Conservation (phyloP, 805 yeast genomes). For the Cyberlindnera mycetangii region DNA sequence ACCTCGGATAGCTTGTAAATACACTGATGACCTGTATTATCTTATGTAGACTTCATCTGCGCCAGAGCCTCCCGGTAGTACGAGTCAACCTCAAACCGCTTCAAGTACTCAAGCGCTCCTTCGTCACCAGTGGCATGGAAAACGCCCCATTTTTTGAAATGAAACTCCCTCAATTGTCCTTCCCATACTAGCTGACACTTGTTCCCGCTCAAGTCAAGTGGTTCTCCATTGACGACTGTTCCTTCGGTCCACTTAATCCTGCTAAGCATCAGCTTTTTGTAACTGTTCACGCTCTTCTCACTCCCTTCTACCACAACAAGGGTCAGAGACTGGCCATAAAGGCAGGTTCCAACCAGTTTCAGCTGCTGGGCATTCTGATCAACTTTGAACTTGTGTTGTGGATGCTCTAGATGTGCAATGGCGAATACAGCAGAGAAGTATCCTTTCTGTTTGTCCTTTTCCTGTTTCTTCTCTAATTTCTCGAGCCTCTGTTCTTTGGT, state of each 20-base stretch:
- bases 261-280: slow-evolving; percentile 53
- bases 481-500: slow-evolving; percentile 54
- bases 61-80: slow-evolving; percentile 49
- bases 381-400: slow-evolving; percentile 68
- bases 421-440: slow-evolving; percentile 55
- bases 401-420: slow-evolving; percentile 52
- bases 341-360: slow-evolving; percentile 57
- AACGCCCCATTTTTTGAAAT: slow-evolving; percentile 69
- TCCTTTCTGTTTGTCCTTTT: slow-evolving; percentile 51
- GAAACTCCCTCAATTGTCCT: slow-evolving; percentile 53
- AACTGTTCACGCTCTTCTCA: slow-evolving; percentile 55
- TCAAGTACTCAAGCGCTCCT: slow-evolving; percentile 42
- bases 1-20: slow-evolving; percentile 12
- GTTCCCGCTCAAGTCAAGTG: slow-evolving; percentile 41
- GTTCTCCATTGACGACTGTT: slow-evolving; percentile 29
- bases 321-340: slow-evolving; percentile 40
- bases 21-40: not conserved
- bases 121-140: slow-evolving; percentile 53
- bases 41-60: not conserved
- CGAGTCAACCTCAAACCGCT: slow-evolving; percentile 51
- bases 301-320: slow-evolving; percentile 78
- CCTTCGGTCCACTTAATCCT: slow-evolving; percentile 71
- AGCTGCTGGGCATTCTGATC: slow-evolving; percentile 79
- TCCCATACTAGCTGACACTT: slow-evolving; percentile 61
- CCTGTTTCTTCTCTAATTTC: slow-evolving; percentile 45